Percentiles rank a stretch among this genome's conserved stretches.
phyloP scores from a whole-genome alignment of 2,329 filamentous ascomycete species.

The Sporothrix brunneoviolacea region DNA sequence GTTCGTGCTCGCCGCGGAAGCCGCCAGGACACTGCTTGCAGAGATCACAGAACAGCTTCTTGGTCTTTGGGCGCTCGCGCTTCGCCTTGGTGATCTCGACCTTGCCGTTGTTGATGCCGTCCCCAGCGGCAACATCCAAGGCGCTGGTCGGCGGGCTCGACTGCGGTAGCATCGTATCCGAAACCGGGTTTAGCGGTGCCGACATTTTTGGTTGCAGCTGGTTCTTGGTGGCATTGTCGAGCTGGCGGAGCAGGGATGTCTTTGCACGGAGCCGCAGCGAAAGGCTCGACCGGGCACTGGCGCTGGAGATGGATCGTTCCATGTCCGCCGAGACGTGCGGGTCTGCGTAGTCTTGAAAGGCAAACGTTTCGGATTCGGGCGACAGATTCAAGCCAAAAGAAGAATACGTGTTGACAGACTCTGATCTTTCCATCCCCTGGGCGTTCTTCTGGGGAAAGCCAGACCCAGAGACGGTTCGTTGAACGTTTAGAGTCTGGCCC shows the following conservation, averaged over 20 bases:
- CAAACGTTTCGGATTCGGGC: neutral
- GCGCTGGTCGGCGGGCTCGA: constrained; percentile 13
- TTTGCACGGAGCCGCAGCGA: constrained; percentile 43
- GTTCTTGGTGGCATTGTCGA: constrained; percentile 32
- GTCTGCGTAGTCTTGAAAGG: neutral
- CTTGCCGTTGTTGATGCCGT: constrained; percentile 28
- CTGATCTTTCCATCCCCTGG: neutral
- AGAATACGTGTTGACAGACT: constrained; percentile 15
- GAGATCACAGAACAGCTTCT: constrained; percentile 62
- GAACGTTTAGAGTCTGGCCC: neutral
- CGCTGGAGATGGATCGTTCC: constrained; percentile 43
- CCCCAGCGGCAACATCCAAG: constrained; percentile 14
- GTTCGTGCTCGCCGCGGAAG: constrained; percentile 81
- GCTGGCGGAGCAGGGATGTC: constrained; percentile 40
- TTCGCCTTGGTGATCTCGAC: constrained; percentile 35
- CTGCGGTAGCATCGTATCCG: neutral
- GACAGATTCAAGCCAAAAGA: constrained; percentile 21
- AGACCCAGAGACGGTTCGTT: no score
- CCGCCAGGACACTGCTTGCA: constrained; percentile 70
- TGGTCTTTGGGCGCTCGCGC: constrained; percentile 58
- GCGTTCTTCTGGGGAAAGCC: constrained; percentile 22
- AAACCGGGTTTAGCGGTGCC: constrained; percentile 11
- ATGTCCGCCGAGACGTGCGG: constrained; percentile 14
- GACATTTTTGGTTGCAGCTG: constrained; percentile 40
- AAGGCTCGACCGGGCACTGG: constrained; percentile 39